Evolutionary conservation across 306 rosid genomes (phyloP), one percentile per base, ranked within the genome.

Genomic region (Fagus crenata): DNA sequence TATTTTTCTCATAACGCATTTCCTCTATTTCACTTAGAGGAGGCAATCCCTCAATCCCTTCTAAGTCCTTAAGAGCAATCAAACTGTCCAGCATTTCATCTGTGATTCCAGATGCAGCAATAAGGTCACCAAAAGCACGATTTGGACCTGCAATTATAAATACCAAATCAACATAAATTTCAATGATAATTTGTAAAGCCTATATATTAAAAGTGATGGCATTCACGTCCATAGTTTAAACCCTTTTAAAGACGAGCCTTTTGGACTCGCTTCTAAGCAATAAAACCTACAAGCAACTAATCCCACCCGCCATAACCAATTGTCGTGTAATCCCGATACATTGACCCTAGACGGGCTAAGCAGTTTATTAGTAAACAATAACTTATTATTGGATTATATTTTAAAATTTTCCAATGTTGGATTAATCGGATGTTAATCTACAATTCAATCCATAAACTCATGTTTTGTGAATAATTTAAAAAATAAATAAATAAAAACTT

Each of bases 11-110:
- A 76, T 89, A 92, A 14, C 97, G 87, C 78, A 87, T 82, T 74
- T 89, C 92, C 82, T 95, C 95, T 79, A 94, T 82, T 67, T 72
- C 91, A 13, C 82, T 84, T 46, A 94, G 86, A 78, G 96, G 96
- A 22, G 98, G 98, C 89, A 94, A 89, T 49, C 98, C 98, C 7
- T 83, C 85, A 55, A 92, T 79, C 60, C 89, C 96, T 74, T 89
- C 89, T 55, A 95, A 90, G 83, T 90, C 91, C 89, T 88, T 95
- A 84, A 95, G 76, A 0, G 88, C 93, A 82, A 95, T 89, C 92
- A 95, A 86, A 84, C 95, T 92, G 75, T 95, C 96, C 73, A 95
- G 87, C 97, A 95, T 92, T 42, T 87, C 96, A 78, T 92, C 97
- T 9, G 97, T 92, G 87, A 95, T 89, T 72, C 98, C 98, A 53